Evolutionary conservation across 1,284 basidiomycete species (phyloP).

Genomic region (Chalciporus sp.): DNA sequence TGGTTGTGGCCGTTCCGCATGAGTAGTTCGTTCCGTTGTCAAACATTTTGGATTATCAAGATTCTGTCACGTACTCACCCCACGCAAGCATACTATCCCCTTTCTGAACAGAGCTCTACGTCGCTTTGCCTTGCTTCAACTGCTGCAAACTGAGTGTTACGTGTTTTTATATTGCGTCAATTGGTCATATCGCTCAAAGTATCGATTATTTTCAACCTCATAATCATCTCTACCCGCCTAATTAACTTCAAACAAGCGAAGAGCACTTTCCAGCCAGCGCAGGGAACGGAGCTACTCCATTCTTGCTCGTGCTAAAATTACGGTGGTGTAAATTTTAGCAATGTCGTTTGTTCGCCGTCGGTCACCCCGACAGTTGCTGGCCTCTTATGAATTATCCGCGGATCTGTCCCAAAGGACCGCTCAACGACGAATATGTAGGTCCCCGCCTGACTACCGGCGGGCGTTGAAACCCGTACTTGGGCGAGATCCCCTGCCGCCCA

Average conservation of each 20-base stretch:
- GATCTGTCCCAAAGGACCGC: background rate
- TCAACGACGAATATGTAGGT: no score
- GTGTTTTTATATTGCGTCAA: conserved; percentile 10
- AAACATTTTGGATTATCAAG: conserved; percentile 39
- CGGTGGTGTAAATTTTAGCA: background rate
- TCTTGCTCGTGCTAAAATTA: background rate
- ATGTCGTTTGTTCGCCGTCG: background rate
- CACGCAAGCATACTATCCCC: background rate
- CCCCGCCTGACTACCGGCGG: background rate
- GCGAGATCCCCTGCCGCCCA: background rate
- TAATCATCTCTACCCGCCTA: background rate
- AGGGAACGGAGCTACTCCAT: background rate
- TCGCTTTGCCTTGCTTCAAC: background rate
- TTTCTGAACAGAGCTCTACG: background rate
- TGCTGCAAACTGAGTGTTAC: background rate
- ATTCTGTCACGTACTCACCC: background rate
- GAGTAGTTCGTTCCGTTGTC: conserved; percentile 69
- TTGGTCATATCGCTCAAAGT: background rate
- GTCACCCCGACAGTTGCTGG: background rate
- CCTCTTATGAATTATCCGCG: background rate
- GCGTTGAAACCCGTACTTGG: background rate
- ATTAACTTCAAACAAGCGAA: conserved; percentile 10
- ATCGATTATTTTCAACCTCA: background rate
- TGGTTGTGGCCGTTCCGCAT: conserved; percentile 27
- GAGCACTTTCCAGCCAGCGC: background rate